Percentiles rank a stretch among this genome's conserved stretches.
Conservation (phyloP, 768 basidiomycete species). For the Russula emetica region DNA sequence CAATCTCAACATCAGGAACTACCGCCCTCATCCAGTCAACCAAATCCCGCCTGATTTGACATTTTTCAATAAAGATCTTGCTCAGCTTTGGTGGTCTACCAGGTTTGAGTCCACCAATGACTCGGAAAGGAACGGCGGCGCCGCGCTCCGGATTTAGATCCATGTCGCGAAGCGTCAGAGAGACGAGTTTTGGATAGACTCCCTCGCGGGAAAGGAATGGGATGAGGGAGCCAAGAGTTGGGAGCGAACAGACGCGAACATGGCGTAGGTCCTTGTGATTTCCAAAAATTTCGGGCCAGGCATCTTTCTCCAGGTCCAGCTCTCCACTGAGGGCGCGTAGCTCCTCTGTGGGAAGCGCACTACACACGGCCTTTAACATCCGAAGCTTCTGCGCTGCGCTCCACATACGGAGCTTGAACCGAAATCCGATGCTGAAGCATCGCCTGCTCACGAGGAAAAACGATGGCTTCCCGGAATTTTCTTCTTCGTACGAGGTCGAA, state of each 20-base stretch:
- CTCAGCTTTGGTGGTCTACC: conserved; percentile 8
- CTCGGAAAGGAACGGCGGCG: not conserved
- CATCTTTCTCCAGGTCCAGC: conserved; percentile 14
- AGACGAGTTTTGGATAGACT: conserved; percentile 14
- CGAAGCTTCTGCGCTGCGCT: conserved; percentile 23
- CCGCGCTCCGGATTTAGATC: not conserved
- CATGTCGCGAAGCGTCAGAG: conserved; percentile 12
- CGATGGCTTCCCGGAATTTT: not conserved
- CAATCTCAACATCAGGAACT: conserved; percentile 8
- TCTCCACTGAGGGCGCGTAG: conserved; percentile 13
- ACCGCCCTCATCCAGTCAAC: conserved; percentile 6
- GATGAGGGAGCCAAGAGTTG: conserved; percentile 13
- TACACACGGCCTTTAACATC: conserved; percentile 15
- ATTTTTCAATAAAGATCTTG: conserved; percentile 15
- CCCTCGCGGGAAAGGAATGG: conserved; percentile 10
- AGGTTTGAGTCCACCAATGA: conserved; percentile 2
- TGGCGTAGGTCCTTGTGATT: conserved; percentile 7
- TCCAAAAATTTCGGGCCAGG: conserved; percentile 19
- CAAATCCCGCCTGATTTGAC: conserved; percentile 2
- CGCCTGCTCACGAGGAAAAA: not conserved
- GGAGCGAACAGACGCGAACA: conserved; percentile 11
- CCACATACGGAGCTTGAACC: conserved; percentile 19
- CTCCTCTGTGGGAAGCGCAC: conserved; percentile 11
- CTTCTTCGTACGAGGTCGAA: conserved; percentile 11
- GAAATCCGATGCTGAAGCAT: conserved; percentile 6